Base-by-base conservation (phyloP, 208 protist species). In the Trypanosoma vivax region DNA sequence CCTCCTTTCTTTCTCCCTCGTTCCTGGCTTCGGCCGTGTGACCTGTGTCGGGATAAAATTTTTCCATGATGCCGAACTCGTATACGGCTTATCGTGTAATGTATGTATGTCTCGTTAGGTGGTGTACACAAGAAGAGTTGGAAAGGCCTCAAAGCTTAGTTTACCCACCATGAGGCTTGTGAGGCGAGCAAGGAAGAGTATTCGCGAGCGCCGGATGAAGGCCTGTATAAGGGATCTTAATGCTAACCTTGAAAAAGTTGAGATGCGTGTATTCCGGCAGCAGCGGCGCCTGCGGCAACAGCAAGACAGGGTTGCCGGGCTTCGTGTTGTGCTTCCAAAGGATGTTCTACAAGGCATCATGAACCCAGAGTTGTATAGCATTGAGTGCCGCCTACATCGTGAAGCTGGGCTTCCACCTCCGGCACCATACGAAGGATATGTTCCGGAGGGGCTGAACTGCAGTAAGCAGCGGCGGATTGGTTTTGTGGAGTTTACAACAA, bases 141-240 rank as follows among this genome's bases (percentile, higher is more conserved):
- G 39, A 19, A 43, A 43, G 39, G 6, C 6, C 6, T 19, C 6
- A 7, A 43, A 57, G 1, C 7, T 27, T n/a, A 18, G 39, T 56
- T 16, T 19, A 31, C 25, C 3, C 21, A 34, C 24, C 21, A 93
- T 94, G 86, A 94, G 88, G 62, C 65, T 94, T 2, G 87, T 94
- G 14, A 68, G 87, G 2, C 68, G 87, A 19, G 87, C 87, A 24
- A 66, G 87, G 14, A 94, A 94, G 71, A 90, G 80, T 56, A 88
- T 94, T 52, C 73, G 73, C 14, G 83, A 94, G 58, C 70, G 87
- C 24, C 79, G 83, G 16, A 94, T 94, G 87, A 87, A 83, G 61
- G 80, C 73, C 31, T 94, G 83, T 65, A 69, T 90, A 39, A 88
- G 81, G 45, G 87, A 94, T 41, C 67, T 94, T 2, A 87, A 54